These are phyloP conservation scores for Herpetospermum pedunculosum DNA, from an alignment of 306 rosid genomes.

Conservation along the genomic window DNA sequence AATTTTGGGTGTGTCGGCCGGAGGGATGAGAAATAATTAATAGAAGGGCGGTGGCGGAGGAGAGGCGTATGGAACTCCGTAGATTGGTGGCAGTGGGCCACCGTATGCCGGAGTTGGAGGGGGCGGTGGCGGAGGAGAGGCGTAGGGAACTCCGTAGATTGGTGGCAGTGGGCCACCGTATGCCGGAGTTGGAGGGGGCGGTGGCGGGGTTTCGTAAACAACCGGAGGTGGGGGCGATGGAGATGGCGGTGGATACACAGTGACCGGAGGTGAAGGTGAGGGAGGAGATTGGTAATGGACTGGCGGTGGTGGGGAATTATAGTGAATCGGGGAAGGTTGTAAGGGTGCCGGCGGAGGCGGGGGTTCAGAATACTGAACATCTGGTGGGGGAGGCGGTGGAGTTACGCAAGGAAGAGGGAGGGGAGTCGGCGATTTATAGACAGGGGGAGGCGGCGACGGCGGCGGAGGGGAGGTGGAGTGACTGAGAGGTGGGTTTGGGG, in stretches of 20 bases:
- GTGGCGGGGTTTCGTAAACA: not conserved
- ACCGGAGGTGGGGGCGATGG: conserved; percentile 20
- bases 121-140: conserved; percentile 15
- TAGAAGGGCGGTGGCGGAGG: conserved; percentile 12
- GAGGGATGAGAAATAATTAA: not conserved
- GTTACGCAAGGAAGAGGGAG: conserved; percentile 17
- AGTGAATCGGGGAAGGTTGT: not conserved
- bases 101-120: conserved; percentile 21
- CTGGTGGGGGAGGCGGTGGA: conserved; percentile 8
- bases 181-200: conserved; percentile 21
- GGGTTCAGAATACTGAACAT: not conserved
- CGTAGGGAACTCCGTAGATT: conserved; percentile 3
- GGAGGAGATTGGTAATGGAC: conserved; percentile 9
- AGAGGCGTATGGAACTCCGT: conserved; percentile 8
- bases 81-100: conserved; percentile 10
- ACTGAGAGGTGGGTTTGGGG: not conserved
- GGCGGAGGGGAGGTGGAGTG: conserved; percentile 1
- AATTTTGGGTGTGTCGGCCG: not conserved
- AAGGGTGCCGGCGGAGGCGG: not conserved
- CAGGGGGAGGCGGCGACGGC: conserved; percentile 3
- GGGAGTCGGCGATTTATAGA: conserved; percentile 1
- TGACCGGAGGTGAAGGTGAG: conserved; percentile 5
- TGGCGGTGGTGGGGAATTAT: conserved; percentile 7
- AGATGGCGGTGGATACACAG: not conserved
- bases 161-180: conserved; percentile 13